Base-by-base conservation (phyloP, 2,329 filamentous ascomycete species). In the Cadophora sp. region DNA sequence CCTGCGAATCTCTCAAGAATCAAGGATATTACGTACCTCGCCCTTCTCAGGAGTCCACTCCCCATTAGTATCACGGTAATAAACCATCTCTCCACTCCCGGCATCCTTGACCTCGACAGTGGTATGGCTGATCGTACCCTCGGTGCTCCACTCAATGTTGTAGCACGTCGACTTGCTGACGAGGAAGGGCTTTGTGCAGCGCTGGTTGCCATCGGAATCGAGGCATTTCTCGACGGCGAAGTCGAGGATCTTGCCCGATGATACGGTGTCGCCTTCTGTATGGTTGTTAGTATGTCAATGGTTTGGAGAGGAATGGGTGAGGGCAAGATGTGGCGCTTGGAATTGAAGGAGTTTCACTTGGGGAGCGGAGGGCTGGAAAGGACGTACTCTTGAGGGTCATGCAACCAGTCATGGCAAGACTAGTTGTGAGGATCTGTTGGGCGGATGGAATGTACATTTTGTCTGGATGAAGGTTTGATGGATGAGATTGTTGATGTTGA, bases 61-160 rank as follows among this genome's bases (percentile, higher is more conserved):
- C 24, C 81, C 82, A 73, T 83, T 76, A 24, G 81, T 83, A 68
- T 84, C 81, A 16, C 81, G 76, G 68, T 83, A 83, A 71, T 77
- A 83, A 5, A 83, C 81, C 16, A 83, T 68, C 73, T 83, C 80
- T 58, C 73, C 75, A 53, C 77, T 77, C 1, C 76, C 80, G 7
- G 79, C 79, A 70, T 82, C 78, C 26, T 74, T 71, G 4, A 79
- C 76, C 74, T 81, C 80, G 60, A 77, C 77, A 0, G 80, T 81
- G 1, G 79, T 81, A 70, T 83, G 82, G 14, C 78, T 80, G 11
- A 83, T 26, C 1, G 60, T 55, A 1, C 69, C 78, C 40, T 80
- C 78, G 16, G 81, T 82, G n/a, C 68, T 72, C 81, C 81, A 82
- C 53, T 79, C 74, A 22, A 83, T 68, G n/a, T 75, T 73, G 74